Evolutionary conservation across 306 rosid genomes (phyloP).

Genomic region (Casuarina equisetifolia): DNA sequence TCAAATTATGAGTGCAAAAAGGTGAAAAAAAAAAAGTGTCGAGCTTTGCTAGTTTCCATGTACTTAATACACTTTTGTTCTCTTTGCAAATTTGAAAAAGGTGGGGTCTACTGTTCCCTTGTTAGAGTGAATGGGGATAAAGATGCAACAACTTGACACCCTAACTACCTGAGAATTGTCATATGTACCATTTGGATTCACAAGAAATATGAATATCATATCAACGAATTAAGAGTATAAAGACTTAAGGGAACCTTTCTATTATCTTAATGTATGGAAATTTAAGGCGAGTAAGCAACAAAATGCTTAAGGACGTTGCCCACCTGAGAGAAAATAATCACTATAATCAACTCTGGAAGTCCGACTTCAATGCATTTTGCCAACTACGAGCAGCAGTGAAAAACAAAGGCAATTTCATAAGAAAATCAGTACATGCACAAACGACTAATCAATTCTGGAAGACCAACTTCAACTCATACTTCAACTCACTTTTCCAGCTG

Average conservation of each 20-base stretch:
- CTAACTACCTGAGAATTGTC: not conserved
- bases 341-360: no score
- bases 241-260: no score
- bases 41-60: not conserved
- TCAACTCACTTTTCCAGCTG: no score
- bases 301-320: constrained; percentile 19
- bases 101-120: not conserved
- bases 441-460: no score
- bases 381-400: constrained; percentile 4
- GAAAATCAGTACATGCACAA: not conserved
- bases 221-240: no score
- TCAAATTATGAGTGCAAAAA: not conserved
- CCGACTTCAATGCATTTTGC: no score
- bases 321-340: no score
- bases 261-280: no score
- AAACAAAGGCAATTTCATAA: not conserved
- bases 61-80: not conserved
- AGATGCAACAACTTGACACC: not conserved
- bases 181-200: not conserved
- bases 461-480: no score
- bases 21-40: not conserved
- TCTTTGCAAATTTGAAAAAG: not conserved
- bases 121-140: not conserved
- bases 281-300: not conserved
- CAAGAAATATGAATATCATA: no score